Evolutionary conservation across 1,139 yeast species (phyloP).

Genomic region (Candida sanyaensis): DNA sequence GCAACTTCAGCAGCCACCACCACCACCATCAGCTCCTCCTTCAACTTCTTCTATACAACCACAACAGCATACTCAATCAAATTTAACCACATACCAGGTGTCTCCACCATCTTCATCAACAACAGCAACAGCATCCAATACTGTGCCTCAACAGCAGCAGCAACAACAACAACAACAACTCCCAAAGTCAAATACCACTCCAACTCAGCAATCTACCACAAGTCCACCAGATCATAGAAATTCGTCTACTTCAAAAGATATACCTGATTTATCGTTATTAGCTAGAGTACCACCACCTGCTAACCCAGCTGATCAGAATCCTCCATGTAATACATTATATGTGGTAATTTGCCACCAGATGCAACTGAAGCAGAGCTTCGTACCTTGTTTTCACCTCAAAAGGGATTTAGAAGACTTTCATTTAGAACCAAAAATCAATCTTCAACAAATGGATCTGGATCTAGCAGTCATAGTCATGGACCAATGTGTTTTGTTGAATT

Average conservation of each 20-base stretch:
- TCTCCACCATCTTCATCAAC: not conserved
- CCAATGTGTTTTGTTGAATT: constrained; percentile 99
- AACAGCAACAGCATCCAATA: too few species aligned
- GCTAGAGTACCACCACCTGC: constrained; percentile 94
- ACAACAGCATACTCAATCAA: constrained; percentile 7
- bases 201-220: constrained; percentile 15
- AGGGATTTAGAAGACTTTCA: constrained; percentile 89
- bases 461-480: constrained; percentile 61
- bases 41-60: constrained; percentile 11
- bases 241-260: constrained; percentile 31
- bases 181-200: constrained; percentile 12
- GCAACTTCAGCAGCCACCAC: constrained; percentile 19
- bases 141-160: too few species aligned
- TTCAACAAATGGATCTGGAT: constrained; percentile 12
- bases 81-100: constrained; percentile 9
- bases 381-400: constrained; percentile 81
- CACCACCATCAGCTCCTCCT: constrained; percentile 15
- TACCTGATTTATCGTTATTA: constrained; percentile 72
- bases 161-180: constrained; percentile 8
- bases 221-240: constrained; percentile 12
- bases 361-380: constrained; percentile 93
- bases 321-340: constrained; percentile 95
- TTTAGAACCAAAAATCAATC: constrained; percentile 74
- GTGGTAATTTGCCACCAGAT: constrained; percentile 96
- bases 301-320: constrained; percentile 98